Base-by-base conservation (phyloP, 169 alveolate species). In the Plasmodium knowlesi region DNA sequence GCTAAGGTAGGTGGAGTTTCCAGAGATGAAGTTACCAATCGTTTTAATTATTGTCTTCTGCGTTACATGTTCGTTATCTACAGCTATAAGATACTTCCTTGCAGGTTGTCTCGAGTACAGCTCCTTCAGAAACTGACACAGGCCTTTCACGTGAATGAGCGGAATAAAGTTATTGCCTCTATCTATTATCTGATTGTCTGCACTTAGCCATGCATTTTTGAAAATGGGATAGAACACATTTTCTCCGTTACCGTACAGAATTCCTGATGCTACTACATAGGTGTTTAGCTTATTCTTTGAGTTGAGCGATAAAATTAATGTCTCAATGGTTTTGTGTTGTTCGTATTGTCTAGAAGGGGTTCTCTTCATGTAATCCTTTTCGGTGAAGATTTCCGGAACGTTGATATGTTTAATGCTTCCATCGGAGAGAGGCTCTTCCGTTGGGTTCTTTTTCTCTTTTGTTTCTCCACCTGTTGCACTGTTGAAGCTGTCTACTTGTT, bases 141-240 rank as follows among this genome's bases (percentile, higher is more conserved):
- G 53, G 12, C 93, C 93, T 74, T 34, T 73, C 22, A 85, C 57
- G 12, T 85, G 93, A 5, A 85, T 85, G 10, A 85, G 19, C 12
- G 93, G 93, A 85, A 85, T 85, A 39, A 30, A 85, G 8, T 85
- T 85, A 73, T 85, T 37, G 4, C 93, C 93, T 16, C 61, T 72
- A 43, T 85, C 93, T 8, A 85, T 85, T 12, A 85, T 73, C 3
- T 85, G 81, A 73, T 74, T 85, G 25, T 85, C 93, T 28, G 19
- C 28, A 39, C 93, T 73, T 43, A 85, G 57, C 93, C 93, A 85
- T 1, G 93, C 93, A 73, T 85, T 85, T 85, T 70, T 85, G 10
- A 85, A 85, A 14, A 85, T 85, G 9, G 93, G 79, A 6, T 74
- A 85, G 39, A 85, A 74, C 2, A 85, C 80, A 25, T 37, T 74